Conservation (phyloP, 2,329 filamentous ascomycete species). For the Mollisiaceae sp. region DNA sequence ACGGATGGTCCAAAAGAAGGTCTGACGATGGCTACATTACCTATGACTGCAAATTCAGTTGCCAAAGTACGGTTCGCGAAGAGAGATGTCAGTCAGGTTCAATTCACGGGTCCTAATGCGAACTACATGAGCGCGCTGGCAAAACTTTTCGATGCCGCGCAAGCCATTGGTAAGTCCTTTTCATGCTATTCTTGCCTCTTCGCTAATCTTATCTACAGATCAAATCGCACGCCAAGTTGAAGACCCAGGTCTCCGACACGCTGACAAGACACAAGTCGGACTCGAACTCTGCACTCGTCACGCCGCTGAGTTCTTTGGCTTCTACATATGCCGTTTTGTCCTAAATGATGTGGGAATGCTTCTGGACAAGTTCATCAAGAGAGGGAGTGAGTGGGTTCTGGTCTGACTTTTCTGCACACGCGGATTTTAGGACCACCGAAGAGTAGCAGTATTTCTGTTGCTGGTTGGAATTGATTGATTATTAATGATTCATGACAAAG, state of each 20-base stretch:
- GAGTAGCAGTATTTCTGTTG: neutral
- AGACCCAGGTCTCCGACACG: constrained; percentile 89
- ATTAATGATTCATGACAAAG: constrained; percentile 1
- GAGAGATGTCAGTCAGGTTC: constrained; percentile 69
- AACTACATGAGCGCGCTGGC: constrained; percentile 92
- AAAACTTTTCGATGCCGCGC: constrained; percentile 88
- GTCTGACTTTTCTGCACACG: constrained; percentile 30
- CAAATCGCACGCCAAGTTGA: constrained; percentile 96
- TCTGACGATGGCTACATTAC: constrained; percentile 73
- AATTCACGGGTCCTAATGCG: constrained; percentile 83
- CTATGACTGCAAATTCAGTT: constrained; percentile 68
- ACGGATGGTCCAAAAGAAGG: constrained; percentile 61
- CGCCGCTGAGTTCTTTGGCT: constrained; percentile 96
- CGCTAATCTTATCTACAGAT: constrained; percentile 57
- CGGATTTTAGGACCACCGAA: neutral
- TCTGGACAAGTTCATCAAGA: constrained; percentile 96
- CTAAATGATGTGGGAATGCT: constrained; percentile 81
- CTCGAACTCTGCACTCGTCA: constrained; percentile 92
- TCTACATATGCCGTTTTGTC: constrained; percentile 96
- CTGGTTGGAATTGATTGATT: constrained; percentile 1
- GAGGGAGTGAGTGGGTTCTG: constrained; percentile 92
- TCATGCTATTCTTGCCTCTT: neutral
- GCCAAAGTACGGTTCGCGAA: constrained; percentile 72
- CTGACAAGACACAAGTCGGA: constrained; percentile 92
- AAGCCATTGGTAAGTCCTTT: constrained; percentile 79